These are phyloP conservation scores for Schoenoplectus tabernaemontani DNA, from an alignment of 202 grass and related monocot genomes.

Conservation along the genomic window DNA sequence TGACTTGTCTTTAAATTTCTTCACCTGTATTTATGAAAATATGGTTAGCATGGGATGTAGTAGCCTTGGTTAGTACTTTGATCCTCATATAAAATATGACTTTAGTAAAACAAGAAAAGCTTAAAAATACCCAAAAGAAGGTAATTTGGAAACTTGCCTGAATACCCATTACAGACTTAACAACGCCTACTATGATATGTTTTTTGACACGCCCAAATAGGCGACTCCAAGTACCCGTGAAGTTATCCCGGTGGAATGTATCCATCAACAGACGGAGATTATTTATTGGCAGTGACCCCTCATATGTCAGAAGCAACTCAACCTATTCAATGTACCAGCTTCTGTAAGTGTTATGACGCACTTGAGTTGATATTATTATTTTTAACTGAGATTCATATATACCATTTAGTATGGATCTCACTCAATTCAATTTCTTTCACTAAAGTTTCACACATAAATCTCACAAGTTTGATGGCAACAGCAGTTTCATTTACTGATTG, in stretches of 20 bases:
- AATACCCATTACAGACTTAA: conserved; percentile 96
- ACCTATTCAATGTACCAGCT: conserved; percentile 41
- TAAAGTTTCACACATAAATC: neutral
- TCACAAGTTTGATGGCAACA: neutral
- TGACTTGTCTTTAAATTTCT: conserved; percentile 92
- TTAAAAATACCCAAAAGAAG: conserved; percentile 8
- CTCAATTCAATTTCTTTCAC: neutral
- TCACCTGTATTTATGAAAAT: conserved; percentile 52
- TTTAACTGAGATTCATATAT: neutral
- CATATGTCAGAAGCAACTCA: conserved; percentile 89
- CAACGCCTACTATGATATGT: conserved; percentile 89
- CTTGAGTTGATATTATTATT: neutral
- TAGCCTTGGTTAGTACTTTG: conserved; percentile 4
- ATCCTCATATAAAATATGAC: conserved; percentile 24
- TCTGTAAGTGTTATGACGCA: neutral
- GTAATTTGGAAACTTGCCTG: conserved; percentile 50
- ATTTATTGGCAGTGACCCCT: conserved; percentile 64
- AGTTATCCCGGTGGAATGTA: conserved; percentile 92
- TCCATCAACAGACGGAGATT: conserved; percentile 96
- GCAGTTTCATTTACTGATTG: neutral
- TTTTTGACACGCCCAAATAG: conserved; percentile 96
- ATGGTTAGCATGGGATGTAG: neutral
- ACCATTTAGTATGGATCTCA: neutral
- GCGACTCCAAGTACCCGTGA: conserved; percentile 87
- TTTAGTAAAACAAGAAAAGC: conserved; percentile 21